These are phyloP conservation scores for Dorcoceras hygrometricum DNA, from an alignment of 257 asterid species.

Conservation along the genomic window DNA sequence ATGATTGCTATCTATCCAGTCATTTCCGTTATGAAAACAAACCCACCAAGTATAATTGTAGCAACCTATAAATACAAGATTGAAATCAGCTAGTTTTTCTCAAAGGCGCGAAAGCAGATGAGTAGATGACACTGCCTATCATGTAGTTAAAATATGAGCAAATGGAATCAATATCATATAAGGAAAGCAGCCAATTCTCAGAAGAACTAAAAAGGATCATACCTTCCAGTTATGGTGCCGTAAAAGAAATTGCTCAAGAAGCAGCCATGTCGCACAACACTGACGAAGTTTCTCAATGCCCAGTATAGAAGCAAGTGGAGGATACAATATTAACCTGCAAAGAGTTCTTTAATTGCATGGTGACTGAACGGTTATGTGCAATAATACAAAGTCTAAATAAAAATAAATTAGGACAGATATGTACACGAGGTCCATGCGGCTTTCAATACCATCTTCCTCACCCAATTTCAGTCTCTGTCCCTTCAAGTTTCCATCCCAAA, in stretches of 20 bases:
- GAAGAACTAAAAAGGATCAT: slow-evolving; percentile 24
- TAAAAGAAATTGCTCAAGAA: slow-evolving; percentile 89
- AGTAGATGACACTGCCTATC: neutral
- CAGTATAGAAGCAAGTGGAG: slow-evolving; percentile 84
- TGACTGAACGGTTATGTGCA: slow-evolving; percentile 12
- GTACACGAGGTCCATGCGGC: slow-evolving; percentile 81
- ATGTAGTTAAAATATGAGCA: slow-evolving; percentile 8
- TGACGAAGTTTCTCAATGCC: slow-evolving; percentile 98
- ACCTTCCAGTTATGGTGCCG: slow-evolving; percentile 91
- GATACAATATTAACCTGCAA: slow-evolving; percentile 79
- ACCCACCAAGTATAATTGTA: slow-evolving; percentile 1
- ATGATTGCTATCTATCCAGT: slow-evolving; percentile 1
- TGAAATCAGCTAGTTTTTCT: slow-evolving; percentile 6
- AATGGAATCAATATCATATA: slow-evolving; percentile 11
- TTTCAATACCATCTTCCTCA: slow-evolving; percentile 49
- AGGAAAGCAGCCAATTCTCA: slow-evolving; percentile 13
- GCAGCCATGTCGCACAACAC: slow-evolving; percentile 91
- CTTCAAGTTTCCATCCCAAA: slow-evolving; percentile 37
- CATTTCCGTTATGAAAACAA: neutral
- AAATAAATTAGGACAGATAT: slow-evolving; percentile 34
- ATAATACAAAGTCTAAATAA: slow-evolving; percentile 21
- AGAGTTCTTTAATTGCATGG: slow-evolving; percentile 21
- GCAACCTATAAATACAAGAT: slow-evolving; percentile 8
- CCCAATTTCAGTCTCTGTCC: slow-evolving; percentile 37
- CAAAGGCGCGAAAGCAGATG: neutral